Evolutionary conservation across 805 yeast genomes (phyloP).

Genomic region (Kodamaea nitidulidarum): DNA sequence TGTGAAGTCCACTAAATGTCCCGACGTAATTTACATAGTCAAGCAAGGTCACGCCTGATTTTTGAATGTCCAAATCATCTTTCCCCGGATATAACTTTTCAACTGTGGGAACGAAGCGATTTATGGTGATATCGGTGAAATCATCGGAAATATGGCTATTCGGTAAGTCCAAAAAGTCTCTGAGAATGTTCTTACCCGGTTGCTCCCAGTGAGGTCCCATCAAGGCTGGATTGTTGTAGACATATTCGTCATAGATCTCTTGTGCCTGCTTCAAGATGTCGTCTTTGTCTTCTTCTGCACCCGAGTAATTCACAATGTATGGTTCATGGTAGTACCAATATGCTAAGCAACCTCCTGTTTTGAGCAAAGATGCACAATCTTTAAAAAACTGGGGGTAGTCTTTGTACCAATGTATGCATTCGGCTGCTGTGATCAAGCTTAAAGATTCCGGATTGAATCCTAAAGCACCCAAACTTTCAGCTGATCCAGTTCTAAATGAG

Average conservation of each 20-base stretch:
- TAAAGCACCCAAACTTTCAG: slow-evolving; percentile 4
- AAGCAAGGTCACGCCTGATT: not conserved
- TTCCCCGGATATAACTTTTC: slow-evolving; percentile 1
- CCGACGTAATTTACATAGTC: slow-evolving; percentile 5
- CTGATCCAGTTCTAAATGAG: slow-evolving; percentile 26
- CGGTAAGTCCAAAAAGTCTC: slow-evolving; percentile 41
- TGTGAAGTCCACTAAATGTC: slow-evolving; percentile 7
- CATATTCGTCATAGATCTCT: slow-evolving; percentile 32
- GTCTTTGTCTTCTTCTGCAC: slow-evolving; percentile 13
- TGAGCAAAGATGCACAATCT: slow-evolving; percentile 34
- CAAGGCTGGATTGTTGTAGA: slow-evolving; percentile 38
- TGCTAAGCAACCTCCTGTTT: slow-evolving; percentile 40
- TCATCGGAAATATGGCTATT: slow-evolving; percentile 37
- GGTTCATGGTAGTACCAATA: slow-evolving; percentile 44
- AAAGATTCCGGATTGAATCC: slow-evolving; percentile 15
- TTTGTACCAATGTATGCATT: slow-evolving; percentile 40
- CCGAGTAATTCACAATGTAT: slow-evolving; percentile 25
- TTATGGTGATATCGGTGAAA: slow-evolving; percentile 25
- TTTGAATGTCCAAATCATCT: slow-evolving; percentile 5
- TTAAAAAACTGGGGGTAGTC: slow-evolving; percentile 28
- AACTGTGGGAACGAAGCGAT: slow-evolving; percentile 1
- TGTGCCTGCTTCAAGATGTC: slow-evolving; percentile 21
- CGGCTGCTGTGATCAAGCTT: slow-evolving; percentile 40
- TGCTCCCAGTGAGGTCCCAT: slow-evolving; percentile 81
- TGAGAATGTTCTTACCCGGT: slow-evolving; percentile 65